Base-by-base conservation (phyloP, 257 asterid genomes). In the Asclepias syriaca region DNA sequence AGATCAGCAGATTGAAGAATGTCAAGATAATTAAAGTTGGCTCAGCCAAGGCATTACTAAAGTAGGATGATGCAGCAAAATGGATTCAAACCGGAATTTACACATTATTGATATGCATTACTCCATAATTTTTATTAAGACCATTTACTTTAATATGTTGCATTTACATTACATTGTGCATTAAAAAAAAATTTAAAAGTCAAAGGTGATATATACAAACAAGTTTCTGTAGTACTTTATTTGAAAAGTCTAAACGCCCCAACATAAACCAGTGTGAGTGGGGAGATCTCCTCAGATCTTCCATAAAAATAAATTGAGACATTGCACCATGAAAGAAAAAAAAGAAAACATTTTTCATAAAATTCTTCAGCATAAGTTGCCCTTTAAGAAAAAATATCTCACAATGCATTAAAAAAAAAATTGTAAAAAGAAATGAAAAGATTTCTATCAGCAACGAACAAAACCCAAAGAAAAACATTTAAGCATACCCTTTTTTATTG, bases 401-500 rank as follows among this genome's bases (percentile, higher is more conserved):
- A 61, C 5, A 16, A 6, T 37, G 50, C 27, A 64, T 19, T 7
- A 29, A 29, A 29, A 29, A 6, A 37, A 39, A 37, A 54, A 5
- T 7, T 7, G 1, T 7, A 18, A 54, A 54, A 54, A 54, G 18
- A 65, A 58, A 65, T 51, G 39, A 75, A 51, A 57, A 70, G 46
- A 73, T 61, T 75, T 58, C 13, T 6, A 45, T 45, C 13, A 32
- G 61, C 56, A 0, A 50, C 21, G 8, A 22, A 48, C 37, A 53
- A 43, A 0, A 65, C 11, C 43, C 56, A 68, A 39, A 70, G 60
- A 75, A 67, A 56, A 63, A 45, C 0, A 43, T 55, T 22, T 7
- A 61, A 71, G 34, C 68, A 50, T 84, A 91, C 98, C 98, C 81
- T 89, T 94, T 78, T 82, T 94, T 1, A 91, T 60, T 18, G 96